Base-by-base conservation (phyloP, 1,284 basidiomycete species). In the Thecaphora thlaspeos region DNA sequence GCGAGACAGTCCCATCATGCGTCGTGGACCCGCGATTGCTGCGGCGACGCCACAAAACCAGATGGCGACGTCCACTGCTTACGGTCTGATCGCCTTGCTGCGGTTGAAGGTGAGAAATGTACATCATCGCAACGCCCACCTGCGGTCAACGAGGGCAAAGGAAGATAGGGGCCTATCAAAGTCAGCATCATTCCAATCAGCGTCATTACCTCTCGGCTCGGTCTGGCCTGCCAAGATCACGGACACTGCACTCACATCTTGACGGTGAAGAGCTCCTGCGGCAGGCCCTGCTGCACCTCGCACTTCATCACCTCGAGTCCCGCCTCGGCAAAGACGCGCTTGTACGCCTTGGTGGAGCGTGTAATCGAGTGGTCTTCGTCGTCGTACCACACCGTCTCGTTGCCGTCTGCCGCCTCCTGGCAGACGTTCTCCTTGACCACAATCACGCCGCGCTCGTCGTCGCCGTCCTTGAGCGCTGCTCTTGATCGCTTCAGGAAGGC, bases 351-450 rank as follows among this genome's bases (percentile, higher is more conserved):
- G 18, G 56, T 64, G 5, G 75, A 76, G 14, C 70, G 55, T 0
- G 75, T 77, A 48, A 77, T 75, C 32, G 70, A 72, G 56, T 70
- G 64, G 43, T 77, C 75, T 46, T 76, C 73, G 41, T 75, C 68
- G 43, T 77, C 75, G 62, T 70, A 77, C 64, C 74, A 72, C 3
- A 69, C 67, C 10, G 64, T 47, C 41, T 77, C 75, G 21, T 46
- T 54, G 19, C 75, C 75, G 42, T 75, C 73, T n/a, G 52, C 61
- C 10, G 57, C 53, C 37, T 76, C 75, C 15, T 41, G 49, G 52
- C 73, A 75, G 0, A 77, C 71, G 41, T 77, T 77, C 48, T 77
- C 75, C 61, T 77, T 77, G 39, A 77, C 57, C 3, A 75, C 67
- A 21, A 77, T 75, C 24, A 71, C 51, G 14, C 75, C 75, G 40